Evolutionary conservation across 2,329 filamentous ascomycete genomes (phyloP).

Genomic region (Huntiella savannae): DNA sequence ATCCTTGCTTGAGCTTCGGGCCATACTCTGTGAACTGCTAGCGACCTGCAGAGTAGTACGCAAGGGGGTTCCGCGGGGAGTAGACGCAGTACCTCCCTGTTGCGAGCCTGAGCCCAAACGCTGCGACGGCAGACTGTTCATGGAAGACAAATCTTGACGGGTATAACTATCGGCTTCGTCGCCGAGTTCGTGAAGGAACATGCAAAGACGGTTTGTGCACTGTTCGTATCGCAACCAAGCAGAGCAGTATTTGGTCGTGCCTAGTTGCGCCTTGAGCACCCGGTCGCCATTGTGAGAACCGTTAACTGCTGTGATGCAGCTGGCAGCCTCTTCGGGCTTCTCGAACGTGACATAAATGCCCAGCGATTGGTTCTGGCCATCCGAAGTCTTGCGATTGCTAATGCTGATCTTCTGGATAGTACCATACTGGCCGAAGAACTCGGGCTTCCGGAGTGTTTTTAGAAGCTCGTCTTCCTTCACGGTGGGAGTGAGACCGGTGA

Average conservation of each 20-base stretch:
- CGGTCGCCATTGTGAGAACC: slow-evolving; percentile 82
- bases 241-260: slow-evolving; percentile 97
- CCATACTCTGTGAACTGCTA: slow-evolving; percentile 42
- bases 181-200: slow-evolving; percentile 95
- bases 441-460: slow-evolving; percentile 69
- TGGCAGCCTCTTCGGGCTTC: slow-evolving; percentile 71
- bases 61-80: background rate
- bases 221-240: slow-evolving; percentile 87
- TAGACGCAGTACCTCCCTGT: background rate
- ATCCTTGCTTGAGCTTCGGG: slow-evolving; percentile 59
- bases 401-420: slow-evolving; percentile 98
- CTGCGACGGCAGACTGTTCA: slow-evolving; percentile 76
- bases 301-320: slow-evolving; percentile 82
- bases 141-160: slow-evolving; percentile 78
- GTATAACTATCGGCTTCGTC: slow-evolving; percentile 96
- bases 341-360: slow-evolving; percentile 98
- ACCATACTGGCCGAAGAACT: slow-evolving; percentile 97
- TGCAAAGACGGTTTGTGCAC: slow-evolving; percentile 90
- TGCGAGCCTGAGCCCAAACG: slow-evolving; percentile 28
- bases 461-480: slow-evolving; percentile 84
- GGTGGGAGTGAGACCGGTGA: slow-evolving; percentile 80
- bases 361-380: slow-evolving; percentile 64
- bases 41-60: slow-evolving; percentile 10
- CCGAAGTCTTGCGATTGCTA: slow-evolving; percentile 71
- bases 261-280: slow-evolving; percentile 56